These are phyloP conservation scores for Encephalitozoon intestinalis DNA, from an alignment of 371 early-diverging fungal species.

Conservation along the genomic window DNA sequence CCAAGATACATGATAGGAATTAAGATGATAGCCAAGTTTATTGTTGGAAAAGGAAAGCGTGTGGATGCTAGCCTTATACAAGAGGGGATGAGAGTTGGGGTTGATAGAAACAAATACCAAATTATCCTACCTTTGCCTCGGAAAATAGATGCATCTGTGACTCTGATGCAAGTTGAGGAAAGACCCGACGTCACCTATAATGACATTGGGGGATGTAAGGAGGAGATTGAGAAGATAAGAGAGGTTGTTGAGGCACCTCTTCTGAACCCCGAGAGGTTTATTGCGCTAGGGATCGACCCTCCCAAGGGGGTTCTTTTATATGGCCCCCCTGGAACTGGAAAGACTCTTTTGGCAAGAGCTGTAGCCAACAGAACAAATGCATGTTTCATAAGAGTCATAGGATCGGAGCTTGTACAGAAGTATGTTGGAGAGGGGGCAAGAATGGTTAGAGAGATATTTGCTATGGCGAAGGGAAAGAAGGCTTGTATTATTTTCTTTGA, in stretches of 20 bases:
- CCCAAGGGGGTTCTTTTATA: constrained; percentile 95
- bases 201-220: constrained; percentile 98
- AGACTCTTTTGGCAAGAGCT: constrained; percentile 97
- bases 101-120: constrained; percentile 95
- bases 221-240: constrained; percentile 95
- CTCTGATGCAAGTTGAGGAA: constrained; percentile 99
- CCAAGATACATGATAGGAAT: constrained; percentile 94
- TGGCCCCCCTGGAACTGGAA: constrained; percentile 98
- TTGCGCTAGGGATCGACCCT: constrained; percentile 83
- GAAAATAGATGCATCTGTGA: constrained; percentile 96
- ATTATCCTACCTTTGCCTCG: constrained; percentile 96
- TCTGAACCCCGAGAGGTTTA: constrained; percentile 75
- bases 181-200: constrained; percentile 97
- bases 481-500: constrained; percentile 99
- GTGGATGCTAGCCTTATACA: constrained; percentile 93
- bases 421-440: constrained; percentile 98
- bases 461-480: constrained; percentile 92
- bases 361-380: constrained; percentile 98
- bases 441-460: constrained; percentile 97
- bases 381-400: constrained; percentile 97
- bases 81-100: constrained; percentile 97
- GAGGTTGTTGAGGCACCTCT: constrained; percentile 98
- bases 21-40: constrained; percentile 97
- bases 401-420: constrained; percentile 97
- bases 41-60: constrained; percentile 84